Evolutionary conservation across 495 filamentous ascomycete genomes (phyloP).

Genomic region (Extremus antarcticus): DNA sequence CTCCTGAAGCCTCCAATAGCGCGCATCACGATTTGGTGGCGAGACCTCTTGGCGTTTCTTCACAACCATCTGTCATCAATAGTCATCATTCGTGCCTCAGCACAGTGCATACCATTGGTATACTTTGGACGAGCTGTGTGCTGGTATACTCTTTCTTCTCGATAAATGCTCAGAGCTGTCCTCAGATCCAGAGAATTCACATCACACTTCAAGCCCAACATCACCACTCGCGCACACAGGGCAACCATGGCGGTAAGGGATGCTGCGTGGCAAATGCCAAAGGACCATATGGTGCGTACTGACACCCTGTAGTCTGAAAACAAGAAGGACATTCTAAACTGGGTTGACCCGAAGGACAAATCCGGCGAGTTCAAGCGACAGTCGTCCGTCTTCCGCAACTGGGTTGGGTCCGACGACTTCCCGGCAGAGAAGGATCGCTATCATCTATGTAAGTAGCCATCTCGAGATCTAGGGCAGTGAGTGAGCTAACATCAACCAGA

Average conservation of each 20-base stretch:
- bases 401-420: slow-evolving; percentile 44
- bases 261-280: neutral
- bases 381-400: slow-evolving; percentile 34
- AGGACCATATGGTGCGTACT: neutral
- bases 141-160: too few species aligned
- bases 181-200: neutral
- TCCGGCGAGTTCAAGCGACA: slow-evolving; percentile 79
- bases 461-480: neutral
- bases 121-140: too few species aligned
- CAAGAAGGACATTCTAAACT: slow-evolving; percentile 56
- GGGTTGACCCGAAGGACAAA: slow-evolving; percentile 48
- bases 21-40: too few species aligned
- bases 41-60: too few species aligned
- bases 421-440: slow-evolving; percentile 58
- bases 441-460: slow-evolving; percentile 49
- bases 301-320: slow-evolving; percentile 1
- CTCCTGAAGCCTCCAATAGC: too few species aligned
- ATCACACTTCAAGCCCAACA: neutral
- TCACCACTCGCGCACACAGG: neutral
- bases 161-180: neutral
- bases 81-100: too few species aligned
- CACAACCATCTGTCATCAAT: too few species aligned
- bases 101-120: too few species aligned
- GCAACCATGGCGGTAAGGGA: neutral
- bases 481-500: slow-evolving; percentile 21